phyloP scores from a whole-genome alignment of 306 rosid genomes.

The Ochetophila trinervis region DNA sequence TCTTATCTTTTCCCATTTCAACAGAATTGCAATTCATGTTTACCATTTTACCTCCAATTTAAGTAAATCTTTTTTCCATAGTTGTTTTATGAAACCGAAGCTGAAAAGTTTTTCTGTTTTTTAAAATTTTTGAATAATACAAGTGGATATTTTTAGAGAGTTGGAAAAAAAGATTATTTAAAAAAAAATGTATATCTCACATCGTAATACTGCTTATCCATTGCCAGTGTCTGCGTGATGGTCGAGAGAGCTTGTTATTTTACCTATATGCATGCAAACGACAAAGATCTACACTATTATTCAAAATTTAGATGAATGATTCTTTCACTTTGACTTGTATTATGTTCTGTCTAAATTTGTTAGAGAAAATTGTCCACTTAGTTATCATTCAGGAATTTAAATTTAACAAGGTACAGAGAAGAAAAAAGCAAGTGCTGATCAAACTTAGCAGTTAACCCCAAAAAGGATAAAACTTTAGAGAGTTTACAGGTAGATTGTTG shows the following conservation, averaged over 20 bases:
- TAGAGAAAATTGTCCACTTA: background rate
- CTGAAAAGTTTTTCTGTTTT: no score
- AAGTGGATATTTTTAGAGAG: no score
- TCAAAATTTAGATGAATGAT: background rate
- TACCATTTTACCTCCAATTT: no score
- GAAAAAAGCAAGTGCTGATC: background rate
- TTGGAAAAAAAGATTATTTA: no score
- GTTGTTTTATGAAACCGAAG: no score
- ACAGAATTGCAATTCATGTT: no score
- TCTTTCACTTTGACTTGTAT: background rate
- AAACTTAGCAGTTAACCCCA: background rate
- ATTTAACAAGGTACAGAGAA: background rate
- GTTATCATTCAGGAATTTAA: background rate
- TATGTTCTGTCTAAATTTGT: background rate
- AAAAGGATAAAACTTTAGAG: background rate
- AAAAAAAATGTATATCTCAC: no score
- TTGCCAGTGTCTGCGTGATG: no score
- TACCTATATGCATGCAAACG: constrained; percentile 2
- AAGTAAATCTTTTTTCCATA: no score
- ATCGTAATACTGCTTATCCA: no score
- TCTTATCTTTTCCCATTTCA: no score
- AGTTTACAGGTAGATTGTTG: background rate
- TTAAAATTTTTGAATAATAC: no score
- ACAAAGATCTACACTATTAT: constrained; percentile 7
- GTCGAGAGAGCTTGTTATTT: background rate